Evolutionary conservation across 2,329 filamentous ascomycete species (phyloP), one percentile per base, ranked within the genome.

Genomic region (Aspergillus jensenii): DNA sequence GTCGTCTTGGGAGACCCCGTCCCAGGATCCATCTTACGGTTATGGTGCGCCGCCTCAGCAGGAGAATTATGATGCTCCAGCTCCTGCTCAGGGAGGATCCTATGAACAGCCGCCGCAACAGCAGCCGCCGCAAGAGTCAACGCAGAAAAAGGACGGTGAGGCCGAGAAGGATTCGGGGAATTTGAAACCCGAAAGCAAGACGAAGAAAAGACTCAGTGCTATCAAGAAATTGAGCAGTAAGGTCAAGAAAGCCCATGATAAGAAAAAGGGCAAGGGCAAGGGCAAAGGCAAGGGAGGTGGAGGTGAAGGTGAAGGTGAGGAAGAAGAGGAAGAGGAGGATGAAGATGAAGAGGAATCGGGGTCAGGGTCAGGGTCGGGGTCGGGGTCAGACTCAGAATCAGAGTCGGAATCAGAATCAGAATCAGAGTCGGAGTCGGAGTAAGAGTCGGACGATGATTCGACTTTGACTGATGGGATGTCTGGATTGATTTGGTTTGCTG

Each of bases 201-300:
- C 52, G 31, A 69, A 73, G 50, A 63, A 72, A 33, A 45, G 35
- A 7, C 41, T 53, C 27, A 43, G 33, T 15, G 31, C 45, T 25
- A 35, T 55, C 23, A 46, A 55, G 25, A 60, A 52, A 27, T 72
- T 72, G 53, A 70, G 70, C 0, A 76, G 79, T 58, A 65, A 76
- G 45, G 62, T 80, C 17, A 75, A 75, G 40, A 62, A 77, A 67
- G 70, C 76, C 14, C 80, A 79, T 63, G 78, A 81, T 62, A 67
- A 72, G 54, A 78, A 77, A 4, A 67, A 71, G 27, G 11, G 27
- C 9, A 31, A 31, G 6, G 49, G n/a, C 8, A 27, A 55, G 60
- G 72, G 59, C 67, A 72, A 57, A 63, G 67, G 52, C 67, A 74
- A 52, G 65, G 65, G 25, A 48, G 74, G 60, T 31, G 27, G 9